A percentile compares a stretch with the other conserved stretches of the same genome.
phyloP scores from a whole-genome alignment of 108 stramenopile genomes.

The Nitzschia inconspicua region DNA sequence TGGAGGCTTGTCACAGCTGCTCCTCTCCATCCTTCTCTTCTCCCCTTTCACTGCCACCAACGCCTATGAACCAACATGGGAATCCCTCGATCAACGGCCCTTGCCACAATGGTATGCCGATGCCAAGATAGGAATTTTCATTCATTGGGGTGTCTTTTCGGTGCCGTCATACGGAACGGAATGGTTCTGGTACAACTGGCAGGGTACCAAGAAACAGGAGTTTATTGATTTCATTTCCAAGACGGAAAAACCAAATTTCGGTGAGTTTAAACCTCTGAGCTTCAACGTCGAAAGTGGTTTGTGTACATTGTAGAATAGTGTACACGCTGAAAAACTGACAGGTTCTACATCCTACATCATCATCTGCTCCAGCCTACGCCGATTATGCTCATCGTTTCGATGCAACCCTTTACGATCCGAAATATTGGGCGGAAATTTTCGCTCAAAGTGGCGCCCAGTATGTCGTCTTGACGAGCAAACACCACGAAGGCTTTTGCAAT shows the following conservation, averaged over 20 bases:
- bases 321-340: too few species aligned
- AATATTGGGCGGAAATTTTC: constrained; percentile 39
- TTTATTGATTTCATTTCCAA: constrained; percentile 5
- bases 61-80: constrained; percentile 42
- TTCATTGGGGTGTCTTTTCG: constrained; percentile 53
- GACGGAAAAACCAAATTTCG: constrained; percentile 17
- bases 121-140: constrained; percentile 44
- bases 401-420: constrained; percentile 31
- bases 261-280: too few species aligned
- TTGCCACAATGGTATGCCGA: constrained; percentile 41
- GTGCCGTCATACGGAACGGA: constrained; percentile 39
- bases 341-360: too few species aligned
- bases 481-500: constrained; percentile 50
- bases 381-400: constrained; percentile 49
- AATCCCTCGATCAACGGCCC: constrained; percentile 33
- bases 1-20: too few species aligned
- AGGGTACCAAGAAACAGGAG: neutral
- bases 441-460: constrained; percentile 42
- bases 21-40: constrained; percentile 1
- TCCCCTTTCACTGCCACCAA: neutral
- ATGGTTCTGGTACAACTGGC: constrained; percentile 47
- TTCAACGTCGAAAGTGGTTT: too few species aligned
- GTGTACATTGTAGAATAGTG: too few species aligned
- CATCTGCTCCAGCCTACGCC: too few species aligned
- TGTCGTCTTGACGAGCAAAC: constrained; percentile 48